Conservation (phyloP, 169 alveolate genomes). For the Theileria annulata region DNA sequence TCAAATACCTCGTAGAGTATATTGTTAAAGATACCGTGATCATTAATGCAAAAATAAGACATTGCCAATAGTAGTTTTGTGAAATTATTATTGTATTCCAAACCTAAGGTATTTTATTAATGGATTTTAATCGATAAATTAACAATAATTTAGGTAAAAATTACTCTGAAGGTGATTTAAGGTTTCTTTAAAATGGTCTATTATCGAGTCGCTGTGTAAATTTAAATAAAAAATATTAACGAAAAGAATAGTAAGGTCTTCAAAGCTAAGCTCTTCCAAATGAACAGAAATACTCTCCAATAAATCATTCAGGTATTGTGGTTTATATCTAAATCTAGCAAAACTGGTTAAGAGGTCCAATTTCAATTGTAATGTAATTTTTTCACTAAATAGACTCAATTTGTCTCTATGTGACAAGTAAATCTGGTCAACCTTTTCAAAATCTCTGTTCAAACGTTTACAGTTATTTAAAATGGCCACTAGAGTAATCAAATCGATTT, state of each 20-base stretch:
- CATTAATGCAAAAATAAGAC: constrained; percentile 1
- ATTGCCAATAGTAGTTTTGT: constrained; percentile 4
- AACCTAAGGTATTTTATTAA: background rate
- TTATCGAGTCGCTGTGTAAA: background rate
- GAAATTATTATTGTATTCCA: background rate
- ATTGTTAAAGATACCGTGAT: background rate
- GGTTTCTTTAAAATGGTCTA: background rate
- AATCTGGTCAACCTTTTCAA: background rate
- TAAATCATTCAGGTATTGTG: background rate
- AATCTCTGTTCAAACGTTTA: constrained; percentile 4
- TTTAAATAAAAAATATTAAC: background rate
- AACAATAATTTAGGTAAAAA: background rate
- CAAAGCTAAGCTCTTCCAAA: background rate
- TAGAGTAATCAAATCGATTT: background rate
- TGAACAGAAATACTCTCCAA: background rate
- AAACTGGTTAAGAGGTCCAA: constrained; percentile 10
- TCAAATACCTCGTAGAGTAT: constrained; percentile 8
- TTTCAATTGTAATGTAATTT: background rate
- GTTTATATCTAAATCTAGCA: constrained; percentile 16
- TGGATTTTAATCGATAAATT: background rate
- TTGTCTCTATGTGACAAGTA: background rate
- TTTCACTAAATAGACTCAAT: background rate
- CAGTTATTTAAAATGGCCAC: background rate
- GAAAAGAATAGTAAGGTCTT: background rate
- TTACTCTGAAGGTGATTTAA: background rate